Evolutionary conservation across 208 protist species (phyloP).

Genomic region (Leishmania arabica): DNA sequence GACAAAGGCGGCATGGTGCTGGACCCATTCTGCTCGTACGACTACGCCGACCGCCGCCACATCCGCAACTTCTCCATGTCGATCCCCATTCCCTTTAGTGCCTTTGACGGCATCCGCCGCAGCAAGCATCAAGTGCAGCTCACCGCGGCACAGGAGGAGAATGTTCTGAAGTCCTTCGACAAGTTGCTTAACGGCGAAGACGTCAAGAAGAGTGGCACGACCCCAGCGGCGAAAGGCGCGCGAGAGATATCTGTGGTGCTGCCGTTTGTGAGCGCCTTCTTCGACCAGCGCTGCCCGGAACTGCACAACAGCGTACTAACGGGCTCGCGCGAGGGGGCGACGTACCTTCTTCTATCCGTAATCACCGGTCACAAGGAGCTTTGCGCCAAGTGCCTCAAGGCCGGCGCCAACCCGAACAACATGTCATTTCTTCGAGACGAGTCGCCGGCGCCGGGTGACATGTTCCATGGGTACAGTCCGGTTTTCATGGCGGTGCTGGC

Average conservation of each 20-base stretch:
- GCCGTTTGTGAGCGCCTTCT: slow-evolving; percentile 77
- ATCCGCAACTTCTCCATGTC: slow-evolving; percentile 78
- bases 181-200: slow-evolving; percentile 49
- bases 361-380: slow-evolving; percentile 75
- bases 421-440: slow-evolving; percentile 79
- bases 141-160: slow-evolving; percentile 52
- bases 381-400: slow-evolving; percentile 67
- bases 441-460: slow-evolving; percentile 56
- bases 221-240: slow-evolving; percentile 21
- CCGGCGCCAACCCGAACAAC: slow-evolving; percentile 87
- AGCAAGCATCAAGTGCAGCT: slow-evolving; percentile 58
- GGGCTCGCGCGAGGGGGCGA: slow-evolving; percentile 56
- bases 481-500: slow-evolving; percentile 83
- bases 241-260: slow-evolving; percentile 64
- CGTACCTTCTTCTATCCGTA: slow-evolving; percentile 78
- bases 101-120: slow-evolving; percentile 68
- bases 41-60: slow-evolving; percentile 41
- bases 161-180: slow-evolving; percentile 67
- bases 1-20: slow-evolving; percentile 37
- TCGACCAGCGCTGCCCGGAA: slow-evolving; percentile 72
- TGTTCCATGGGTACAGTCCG: slow-evolving; percentile 90
- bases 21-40: slow-evolving; percentile 32
- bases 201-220: slow-evolving; percentile 21
- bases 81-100: slow-evolving; percentile 75
- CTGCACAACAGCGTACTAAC: slow-evolving; percentile 40